Evolutionary conservation across 2,329 filamentous ascomycete species (phyloP).

Genomic region (Pseudogymnoascus pannorum): DNA sequence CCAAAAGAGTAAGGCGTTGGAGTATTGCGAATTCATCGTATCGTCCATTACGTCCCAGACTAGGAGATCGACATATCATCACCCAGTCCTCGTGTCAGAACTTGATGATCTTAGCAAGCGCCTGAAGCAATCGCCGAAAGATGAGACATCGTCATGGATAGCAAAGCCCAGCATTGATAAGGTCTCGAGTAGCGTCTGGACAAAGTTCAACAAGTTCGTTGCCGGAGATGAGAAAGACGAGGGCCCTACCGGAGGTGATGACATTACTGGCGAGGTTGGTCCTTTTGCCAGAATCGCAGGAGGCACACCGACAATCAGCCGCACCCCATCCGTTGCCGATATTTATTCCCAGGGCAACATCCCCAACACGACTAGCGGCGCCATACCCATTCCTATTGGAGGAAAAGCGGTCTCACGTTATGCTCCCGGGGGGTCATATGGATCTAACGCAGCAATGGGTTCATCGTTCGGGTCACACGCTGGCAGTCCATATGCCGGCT

Average conservation of each 20-base stretch:
- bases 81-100: conserved; percentile 62
- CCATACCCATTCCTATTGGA: conserved; percentile 13
- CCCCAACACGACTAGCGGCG: conserved; percentile 27
- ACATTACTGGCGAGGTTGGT: conserved; percentile 52
- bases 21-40: conserved; percentile 83
- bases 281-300: conserved; percentile 77
- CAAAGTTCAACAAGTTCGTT: conserved; percentile 93
- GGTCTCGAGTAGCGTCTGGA: conserved; percentile 84
- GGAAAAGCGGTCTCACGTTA: conserved; percentile 26
- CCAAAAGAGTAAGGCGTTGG: conserved; percentile 70
- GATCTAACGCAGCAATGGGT: conserved; percentile 1
- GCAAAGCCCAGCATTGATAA: conserved; percentile 94
- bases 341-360: conserved; percentile 37
- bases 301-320: conserved; percentile 67
- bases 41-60: conserved; percentile 72
- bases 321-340: conserved; percentile 69
- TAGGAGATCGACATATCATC: conserved; percentile 79
- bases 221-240: conserved; percentile 77
- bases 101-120: conserved; percentile 80
- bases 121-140: conserved; percentile 77
- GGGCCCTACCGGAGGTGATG: conserved; percentile 48
- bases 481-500: background rate
- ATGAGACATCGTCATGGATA: conserved; percentile 79
- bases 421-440: conserved; percentile 24
- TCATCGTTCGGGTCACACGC: background rate